These are phyloP conservation scores for Hypoxylon sp. DNA, from an alignment of 2,329 filamentous ascomycete genomes.

Conservation along the genomic window DNA sequence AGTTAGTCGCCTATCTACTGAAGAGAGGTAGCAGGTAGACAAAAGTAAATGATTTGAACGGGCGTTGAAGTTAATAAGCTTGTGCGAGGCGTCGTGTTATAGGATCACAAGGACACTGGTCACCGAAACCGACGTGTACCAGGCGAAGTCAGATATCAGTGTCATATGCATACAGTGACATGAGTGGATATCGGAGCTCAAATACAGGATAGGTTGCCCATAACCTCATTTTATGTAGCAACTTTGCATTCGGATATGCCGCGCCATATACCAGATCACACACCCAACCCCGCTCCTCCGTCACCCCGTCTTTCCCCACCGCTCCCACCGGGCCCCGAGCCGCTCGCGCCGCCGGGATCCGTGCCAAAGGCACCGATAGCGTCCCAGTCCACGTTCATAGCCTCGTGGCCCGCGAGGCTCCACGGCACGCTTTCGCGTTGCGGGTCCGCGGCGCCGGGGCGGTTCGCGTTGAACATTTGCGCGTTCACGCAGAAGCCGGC, in stretches of 20 bases:
- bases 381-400: slow-evolving; percentile 15
- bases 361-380: slow-evolving; percentile 1
- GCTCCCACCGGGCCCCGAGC: not conserved
- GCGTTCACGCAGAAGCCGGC: slow-evolving; percentile 29
- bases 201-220: not conserved
- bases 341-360: not conserved
- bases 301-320: not conserved
- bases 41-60: too few relatives aligned
- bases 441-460: not conserved
- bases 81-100: too few relatives aligned
- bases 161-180: not conserved
- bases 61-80: too few relatives aligned
- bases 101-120: not conserved
- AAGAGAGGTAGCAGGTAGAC: too few relatives aligned
- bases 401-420: slow-evolving; percentile 6
- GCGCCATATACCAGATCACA: not conserved
- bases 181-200: slow-evolving; percentile 19
- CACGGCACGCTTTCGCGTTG: slow-evolving; percentile 12
- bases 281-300: not conserved
- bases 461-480: slow-evolving; percentile 7
- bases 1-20: too few relatives aligned
- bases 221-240: not conserved
- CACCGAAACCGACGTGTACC: too few relatives aligned
- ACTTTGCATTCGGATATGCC: not conserved
- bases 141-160: not conserved